These are phyloP conservation scores for Salvia rosmarinus DNA, from an alignment of 257 asterid species.

Conservation along the genomic window DNA sequence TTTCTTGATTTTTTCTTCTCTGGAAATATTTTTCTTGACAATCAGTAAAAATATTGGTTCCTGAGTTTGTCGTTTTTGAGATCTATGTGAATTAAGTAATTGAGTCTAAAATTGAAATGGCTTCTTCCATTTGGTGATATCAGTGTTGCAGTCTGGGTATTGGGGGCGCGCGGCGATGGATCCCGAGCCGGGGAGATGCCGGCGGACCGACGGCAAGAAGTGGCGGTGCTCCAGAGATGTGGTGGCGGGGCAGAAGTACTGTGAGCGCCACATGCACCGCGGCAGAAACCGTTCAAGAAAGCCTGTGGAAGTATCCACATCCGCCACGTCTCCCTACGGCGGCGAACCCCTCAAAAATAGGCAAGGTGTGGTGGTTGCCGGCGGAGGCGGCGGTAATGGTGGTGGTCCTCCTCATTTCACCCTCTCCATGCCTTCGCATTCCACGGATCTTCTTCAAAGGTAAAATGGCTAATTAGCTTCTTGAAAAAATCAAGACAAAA, in stretches of 20 bases:
- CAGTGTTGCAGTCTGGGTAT: slow-evolving; percentile 81
- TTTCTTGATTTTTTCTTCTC: neutral
- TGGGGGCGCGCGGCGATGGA: slow-evolving; percentile 87
- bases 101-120: neutral
- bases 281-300: slow-evolving; percentile 99
- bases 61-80: slow-evolving; percentile 25
- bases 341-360: slow-evolving; percentile 34
- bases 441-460: slow-evolving; percentile 79
- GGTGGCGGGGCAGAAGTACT: slow-evolving; percentile 84
- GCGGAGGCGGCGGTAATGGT: slow-evolving; percentile 26
- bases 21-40: neutral
- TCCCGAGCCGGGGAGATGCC: slow-evolving; percentile 97
- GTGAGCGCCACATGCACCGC: slow-evolving; percentile 95
- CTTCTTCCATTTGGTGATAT: neutral
- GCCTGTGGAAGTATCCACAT: slow-evolving; percentile 95
- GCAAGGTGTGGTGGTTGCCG: slow-evolving; percentile 26
- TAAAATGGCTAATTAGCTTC: slow-evolving; percentile 25
- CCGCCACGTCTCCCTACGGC: slow-evolving; percentile 40
- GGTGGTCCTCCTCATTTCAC: slow-evolving; percentile 42
- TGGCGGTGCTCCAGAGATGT: slow-evolving; percentile 98
- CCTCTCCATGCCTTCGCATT: slow-evolving; percentile 55
- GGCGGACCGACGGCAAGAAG: slow-evolving; percentile 95
- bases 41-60: neutral
- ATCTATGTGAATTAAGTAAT: neutral
- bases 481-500: neutral